Evolutionary conservation across 352 stramenopile genomes (phyloP), one percentile per base, ranked within the genome.

Genomic region (Phytophthora citricola): DNA sequence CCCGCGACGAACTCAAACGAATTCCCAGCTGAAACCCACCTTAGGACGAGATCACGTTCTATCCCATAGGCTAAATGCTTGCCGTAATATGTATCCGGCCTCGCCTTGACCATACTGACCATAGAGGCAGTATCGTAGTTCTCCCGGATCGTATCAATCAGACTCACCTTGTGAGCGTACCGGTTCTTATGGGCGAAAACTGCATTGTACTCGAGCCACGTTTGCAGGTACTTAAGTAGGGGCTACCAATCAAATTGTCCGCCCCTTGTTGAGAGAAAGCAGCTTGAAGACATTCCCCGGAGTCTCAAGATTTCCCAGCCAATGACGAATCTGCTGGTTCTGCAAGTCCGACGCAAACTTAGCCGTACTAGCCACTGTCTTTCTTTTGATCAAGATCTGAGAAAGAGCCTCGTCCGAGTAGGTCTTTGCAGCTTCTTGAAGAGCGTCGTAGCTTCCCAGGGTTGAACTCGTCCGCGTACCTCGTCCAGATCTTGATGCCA

Each of bases 391-490:
- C 15, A 59, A 17, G 6, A 59, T n/a, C 9, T 41, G 17, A 5
- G 48, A 31, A 1, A 55, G 29, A 5, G 8, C n/a, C 5, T 12
- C 0, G 6, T 59, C 26, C 14, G 39, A 27, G 14, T 26, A 22
- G 31, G 36, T 17, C 4, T 32, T 12, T 17, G 29, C 0, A 58
- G 24, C 12, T 22, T 39, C 2, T 47, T 26, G 24, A 58, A 48
- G 0, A 58, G 6, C 2, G 14, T 48, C 8, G 12, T 58, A 26
- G 34, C 5, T 7, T 24, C n/a, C 24, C 22, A 12, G 50, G 50
- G 36, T 46, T 62, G 32, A 63, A 64, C 0, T 56, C 34, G 22
- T 57, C n/a, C 2, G 22, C 12, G 36, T 64, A 64, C n/a, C 29
- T 53, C 45, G 26, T 32, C 56, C 56, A 64, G n/a, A 64, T 20